These are phyloP conservation scores for Monosporascus sp. DNA, from an alignment of 2,329 filamentous ascomycete genomes.

Conservation along the genomic window DNA sequence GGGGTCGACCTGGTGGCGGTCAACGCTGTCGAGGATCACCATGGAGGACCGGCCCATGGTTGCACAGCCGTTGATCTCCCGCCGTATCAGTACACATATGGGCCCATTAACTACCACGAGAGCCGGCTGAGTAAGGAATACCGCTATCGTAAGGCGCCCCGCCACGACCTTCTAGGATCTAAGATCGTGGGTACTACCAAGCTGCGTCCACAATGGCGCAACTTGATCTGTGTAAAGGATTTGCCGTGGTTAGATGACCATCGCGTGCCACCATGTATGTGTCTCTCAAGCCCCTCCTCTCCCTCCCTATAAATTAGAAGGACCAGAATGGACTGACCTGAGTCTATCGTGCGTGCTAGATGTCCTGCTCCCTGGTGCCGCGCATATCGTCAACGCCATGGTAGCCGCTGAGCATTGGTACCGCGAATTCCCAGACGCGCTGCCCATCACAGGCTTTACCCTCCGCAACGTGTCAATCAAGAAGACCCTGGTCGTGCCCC, in stretches of 20 bases:
- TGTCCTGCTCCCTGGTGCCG: too few species aligned
- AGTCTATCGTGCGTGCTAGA: neutral
- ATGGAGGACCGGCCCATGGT: constrained; percentile 2
- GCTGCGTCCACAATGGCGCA: constrained; percentile 7
- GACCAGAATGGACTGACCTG: too few species aligned
- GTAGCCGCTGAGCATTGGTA: too few species aligned
- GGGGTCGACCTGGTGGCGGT: constrained; percentile 4
- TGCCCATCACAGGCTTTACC: too few species aligned
- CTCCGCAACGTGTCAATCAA: too few species aligned
- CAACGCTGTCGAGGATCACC: constrained; percentile 4
- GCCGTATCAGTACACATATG: constrained; percentile 9
- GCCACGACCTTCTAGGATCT: constrained; percentile 8
- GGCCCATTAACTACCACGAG: constrained; percentile 6
- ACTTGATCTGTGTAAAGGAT: constrained; percentile 6
- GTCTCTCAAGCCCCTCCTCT: too few species aligned
- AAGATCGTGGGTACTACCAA: neutral
- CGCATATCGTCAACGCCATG: too few species aligned
- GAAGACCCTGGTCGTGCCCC: too few species aligned
- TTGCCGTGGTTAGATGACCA: constrained; percentile 8
- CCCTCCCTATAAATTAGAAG: too few species aligned
- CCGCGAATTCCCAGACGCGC: too few species aligned
- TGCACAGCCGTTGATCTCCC: constrained; percentile 3
- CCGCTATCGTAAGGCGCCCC: neutral
- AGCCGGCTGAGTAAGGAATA: constrained; percentile 7
- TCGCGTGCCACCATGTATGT: neutral